Conservation (phyloP, 179 eudicot genomes). For the Beta macrorhiza region DNA sequence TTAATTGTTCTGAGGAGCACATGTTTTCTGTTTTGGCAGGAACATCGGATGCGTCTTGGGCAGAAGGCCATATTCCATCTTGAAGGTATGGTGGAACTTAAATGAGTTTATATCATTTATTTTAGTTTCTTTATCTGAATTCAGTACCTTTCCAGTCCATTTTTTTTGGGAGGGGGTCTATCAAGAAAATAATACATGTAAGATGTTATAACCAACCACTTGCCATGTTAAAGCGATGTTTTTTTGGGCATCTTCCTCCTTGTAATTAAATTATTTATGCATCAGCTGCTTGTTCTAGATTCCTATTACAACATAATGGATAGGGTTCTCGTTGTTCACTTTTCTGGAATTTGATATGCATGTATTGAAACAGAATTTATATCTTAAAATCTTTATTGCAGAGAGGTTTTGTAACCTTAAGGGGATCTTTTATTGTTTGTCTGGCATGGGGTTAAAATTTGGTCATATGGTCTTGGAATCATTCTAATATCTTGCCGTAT, state of each 20-base stretch:
- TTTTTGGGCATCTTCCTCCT: no score
- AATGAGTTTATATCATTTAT: not conserved
- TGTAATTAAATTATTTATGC: no score
- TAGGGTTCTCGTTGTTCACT: not conserved
- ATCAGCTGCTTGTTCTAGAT: not conserved
- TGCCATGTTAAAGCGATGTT: no score
- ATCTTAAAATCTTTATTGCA: not conserved
- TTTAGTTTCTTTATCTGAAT: not conserved
- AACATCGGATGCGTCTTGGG: constrained; percentile 93
- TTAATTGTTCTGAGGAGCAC: not conserved
- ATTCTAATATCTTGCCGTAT: no score
- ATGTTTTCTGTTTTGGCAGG: constrained; percentile 45
- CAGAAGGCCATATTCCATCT: constrained; percentile 97
- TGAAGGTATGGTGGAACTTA: constrained; percentile 57
- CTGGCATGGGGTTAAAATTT: not conserved
- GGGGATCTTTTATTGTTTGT: not conserved
- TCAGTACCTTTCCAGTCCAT: not conserved
- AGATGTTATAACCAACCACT: no score
- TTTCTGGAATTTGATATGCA: not conserved
- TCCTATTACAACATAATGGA: not conserved
- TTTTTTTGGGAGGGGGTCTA: no score
- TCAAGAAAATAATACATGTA: no score
- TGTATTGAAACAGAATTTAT: no score
- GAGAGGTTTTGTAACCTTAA: not conserved
- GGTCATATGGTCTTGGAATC: no score